Evolutionary conservation across 1,139 yeast genomes (phyloP), one percentile per base, ranked within the genome.

Genomic region (Lodderomyces metapsilosis): DNA sequence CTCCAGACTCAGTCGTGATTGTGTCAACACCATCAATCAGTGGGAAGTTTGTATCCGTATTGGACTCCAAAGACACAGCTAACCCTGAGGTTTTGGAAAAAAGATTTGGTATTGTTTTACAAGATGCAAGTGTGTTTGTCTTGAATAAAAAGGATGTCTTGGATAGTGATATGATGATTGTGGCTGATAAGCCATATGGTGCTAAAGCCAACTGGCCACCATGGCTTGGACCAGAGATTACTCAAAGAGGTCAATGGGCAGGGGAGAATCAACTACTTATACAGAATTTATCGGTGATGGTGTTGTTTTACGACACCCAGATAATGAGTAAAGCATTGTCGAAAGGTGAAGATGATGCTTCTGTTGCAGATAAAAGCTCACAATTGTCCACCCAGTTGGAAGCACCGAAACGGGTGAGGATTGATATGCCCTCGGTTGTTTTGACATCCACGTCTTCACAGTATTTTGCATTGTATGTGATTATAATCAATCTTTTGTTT

Each of bases 1-100:
- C 79, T 37, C 79, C 82, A 0, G 78, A 78, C 38, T 73, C 84
- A 2, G 80, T 87, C 42, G 74, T 88, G n/a, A 46, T 64, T 16
- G 49, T 67, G 4, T 53, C 76, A 0, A 62, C 77, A 0, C 78
- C 78, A 2, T 46, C 52, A 2, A 66, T 73, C 32, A 67, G 68
- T 44, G 62, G 68, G 4, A 70, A 71, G 44, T 62, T 71, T 12
- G 50, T 69, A 3, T 66, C 76, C 1, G 67, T 71, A 3, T 49
- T 61, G 21, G 65, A 64, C 21, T 49, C 60, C 4, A 57, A 58
- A 16, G 46, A 56, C 11, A 39, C 52, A 12, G 46, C 58, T 3
- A 57, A 56, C 38, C 51, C 61, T 2, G 63, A 59, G 20, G 68
- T 58, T 31, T 43, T 68, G 15, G 74, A 69, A 39, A 59, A 52